Conservation (phyloP, 2,329 filamentous ascomycete genomes). For the Periconia macrospinosa region DNA sequence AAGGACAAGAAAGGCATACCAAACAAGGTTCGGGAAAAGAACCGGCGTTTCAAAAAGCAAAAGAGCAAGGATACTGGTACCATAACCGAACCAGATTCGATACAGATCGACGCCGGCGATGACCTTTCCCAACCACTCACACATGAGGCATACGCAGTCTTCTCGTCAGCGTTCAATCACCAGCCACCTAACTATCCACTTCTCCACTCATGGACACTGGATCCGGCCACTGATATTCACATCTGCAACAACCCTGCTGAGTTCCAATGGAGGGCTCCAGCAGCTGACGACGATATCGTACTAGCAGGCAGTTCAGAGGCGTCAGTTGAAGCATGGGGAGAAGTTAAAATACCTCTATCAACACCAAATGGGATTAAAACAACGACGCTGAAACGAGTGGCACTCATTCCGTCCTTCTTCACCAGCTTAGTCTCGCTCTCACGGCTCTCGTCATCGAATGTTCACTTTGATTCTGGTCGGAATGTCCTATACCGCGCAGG, state of each 20-base stretch:
- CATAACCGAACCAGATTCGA: conserved; percentile 4
- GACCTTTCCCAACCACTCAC: background rate
- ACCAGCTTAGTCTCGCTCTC: background rate
- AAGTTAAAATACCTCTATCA: no score
- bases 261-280: background rate
- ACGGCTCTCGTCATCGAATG: background rate
- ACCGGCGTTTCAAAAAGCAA: conserved; percentile 3
- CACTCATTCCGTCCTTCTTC: background rate
- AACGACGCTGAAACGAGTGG: background rate
- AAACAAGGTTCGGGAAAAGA: conserved; percentile 8
- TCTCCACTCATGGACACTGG: conserved; percentile 1
- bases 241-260: background rate
- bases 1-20: conserved; percentile 4
- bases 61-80: background rate
- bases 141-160: conserved; percentile 6
- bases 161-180: conserved; percentile 6
- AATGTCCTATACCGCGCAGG: no score
- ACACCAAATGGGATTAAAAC: background rate
- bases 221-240: background rate
- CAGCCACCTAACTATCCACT: conserved; percentile 1
- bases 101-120: conserved; percentile 9
- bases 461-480: no score
- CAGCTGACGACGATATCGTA: background rate
- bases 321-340: no score
- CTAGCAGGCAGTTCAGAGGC: background rate